Conservation (phyloP, 2,329 filamentous ascomycete genomes). For the Chaetomiaceae sp. region DNA sequence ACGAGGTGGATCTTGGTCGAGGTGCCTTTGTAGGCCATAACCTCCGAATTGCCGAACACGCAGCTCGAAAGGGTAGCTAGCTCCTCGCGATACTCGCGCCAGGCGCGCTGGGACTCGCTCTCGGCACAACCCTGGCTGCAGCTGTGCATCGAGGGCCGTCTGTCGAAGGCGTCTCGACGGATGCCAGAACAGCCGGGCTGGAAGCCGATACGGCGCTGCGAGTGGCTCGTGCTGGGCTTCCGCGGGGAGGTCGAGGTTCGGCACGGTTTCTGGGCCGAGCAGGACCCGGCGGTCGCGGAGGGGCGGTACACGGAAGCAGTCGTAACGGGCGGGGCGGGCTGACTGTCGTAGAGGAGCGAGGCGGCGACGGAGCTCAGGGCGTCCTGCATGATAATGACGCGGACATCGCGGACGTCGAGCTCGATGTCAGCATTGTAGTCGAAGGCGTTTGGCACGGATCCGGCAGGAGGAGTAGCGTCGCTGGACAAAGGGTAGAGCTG, state of each 20-base stretch:
- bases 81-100: slow-evolving; percentile 67
- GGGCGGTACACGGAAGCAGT: slow-evolving; percentile 35
- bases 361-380: slow-evolving; percentile 54
- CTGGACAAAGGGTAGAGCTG: slow-evolving; percentile 59
- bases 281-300: slow-evolving; percentile 35
- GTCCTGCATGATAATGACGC: slow-evolving; percentile 66
- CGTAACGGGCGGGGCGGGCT: slow-evolving; percentile 44
- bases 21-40: slow-evolving; percentile 72
- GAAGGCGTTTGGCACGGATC: slow-evolving; percentile 48
- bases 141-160: slow-evolving; percentile 51
- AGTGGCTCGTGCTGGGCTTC: slow-evolving; percentile 52
- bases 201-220: slow-evolving; percentile 50
- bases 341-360: slow-evolving; percentile 62
- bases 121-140: slow-evolving; percentile 50
- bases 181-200: slow-evolving; percentile 51
- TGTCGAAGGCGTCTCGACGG: slow-evolving; percentile 59
- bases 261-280: slow-evolving; percentile 35
- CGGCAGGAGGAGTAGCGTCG: slow-evolving; percentile 42
- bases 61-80: slow-evolving; percentile 68
- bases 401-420: slow-evolving; percentile 60
- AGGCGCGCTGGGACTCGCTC: slow-evolving; percentile 54
- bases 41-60: slow-evolving; percentile 72
- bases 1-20: slow-evolving; percentile 76
- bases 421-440: slow-evolving; percentile 61
- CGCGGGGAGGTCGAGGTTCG: slow-evolving; percentile 45